These are phyloP conservation scores for Rhizopogon salebrosus DNA, from an alignment of 768 basidiomycete species.

Conservation along the genomic window DNA sequence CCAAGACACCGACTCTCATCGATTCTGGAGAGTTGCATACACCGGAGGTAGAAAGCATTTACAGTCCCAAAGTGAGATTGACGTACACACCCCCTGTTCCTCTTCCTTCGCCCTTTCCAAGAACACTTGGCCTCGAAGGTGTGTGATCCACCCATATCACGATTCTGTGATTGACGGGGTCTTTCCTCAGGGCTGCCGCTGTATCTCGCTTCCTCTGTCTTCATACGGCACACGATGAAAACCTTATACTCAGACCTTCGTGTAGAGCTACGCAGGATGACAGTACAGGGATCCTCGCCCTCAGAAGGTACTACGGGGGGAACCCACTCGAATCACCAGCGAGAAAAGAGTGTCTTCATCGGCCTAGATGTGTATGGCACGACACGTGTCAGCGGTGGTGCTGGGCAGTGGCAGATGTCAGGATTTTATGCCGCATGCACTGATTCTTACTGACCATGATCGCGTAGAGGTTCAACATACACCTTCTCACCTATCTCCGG, in stretches of 20 bases:
- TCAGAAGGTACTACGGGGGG: background rate
- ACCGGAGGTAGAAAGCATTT: constrained; percentile 40
- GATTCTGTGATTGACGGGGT: background rate
- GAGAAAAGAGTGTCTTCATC: constrained; percentile 57
- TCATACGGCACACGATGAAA: constrained; percentile 70
- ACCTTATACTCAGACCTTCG: constrained; percentile 65
- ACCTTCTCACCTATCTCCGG: constrained; percentile 64
- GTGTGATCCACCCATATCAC: constrained; percentile 5
- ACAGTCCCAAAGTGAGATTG: constrained; percentile 58
- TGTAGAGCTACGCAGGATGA: constrained; percentile 50
- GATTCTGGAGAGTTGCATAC: constrained; percentile 9
- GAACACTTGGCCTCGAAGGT: constrained; percentile 71
- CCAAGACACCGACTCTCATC: constrained; percentile 30
- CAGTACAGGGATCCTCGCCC: constrained; percentile 18
- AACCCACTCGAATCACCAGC: constrained; percentile 10
- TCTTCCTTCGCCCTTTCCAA: constrained; percentile 66
- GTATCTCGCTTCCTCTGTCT: constrained; percentile 65
- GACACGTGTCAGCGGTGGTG: constrained; percentile 57
- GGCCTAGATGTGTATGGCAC: constrained; percentile 52
- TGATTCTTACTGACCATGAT: background rate
- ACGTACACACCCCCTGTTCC: constrained; percentile 64
- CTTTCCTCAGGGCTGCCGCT: constrained; percentile 52
- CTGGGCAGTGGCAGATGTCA: constrained; percentile 71
- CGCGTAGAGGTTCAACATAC: constrained; percentile 62
- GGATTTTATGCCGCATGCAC: constrained; percentile 21